Percentiles rank a stretch among this genome's conserved stretches.
Evolutionary conservation across 805 yeast genomes (phyloP).

Genomic region (Clavispora phyllophila): DNA sequence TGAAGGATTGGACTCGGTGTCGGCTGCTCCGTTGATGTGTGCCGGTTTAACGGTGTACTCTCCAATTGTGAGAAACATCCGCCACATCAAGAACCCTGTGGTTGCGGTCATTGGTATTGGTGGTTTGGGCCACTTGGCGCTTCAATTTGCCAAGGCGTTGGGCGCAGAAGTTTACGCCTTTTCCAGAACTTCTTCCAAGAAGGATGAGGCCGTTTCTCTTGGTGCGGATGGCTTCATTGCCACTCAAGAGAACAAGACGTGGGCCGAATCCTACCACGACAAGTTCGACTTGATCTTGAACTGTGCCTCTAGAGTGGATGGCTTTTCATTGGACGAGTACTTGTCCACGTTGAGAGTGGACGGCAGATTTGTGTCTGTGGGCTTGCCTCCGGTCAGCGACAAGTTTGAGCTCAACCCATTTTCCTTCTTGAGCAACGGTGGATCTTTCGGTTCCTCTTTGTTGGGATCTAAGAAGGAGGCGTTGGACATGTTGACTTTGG

Average conservation of each 20-base stretch:
- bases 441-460: conserved; percentile 52
- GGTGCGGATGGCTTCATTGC: conserved; percentile 55
- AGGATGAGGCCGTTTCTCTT: conserved; percentile 42
- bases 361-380: conserved; percentile 59
- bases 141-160: conserved; percentile 52
- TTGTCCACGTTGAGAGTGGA: conserved; percentile 49
- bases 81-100: conserved; percentile 16
- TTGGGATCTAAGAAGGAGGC: conserved; percentile 64
- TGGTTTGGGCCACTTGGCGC: conserved; percentile 54
- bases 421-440: conserved; percentile 46
- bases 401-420: conserved; percentile 44
- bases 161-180: conserved; percentile 58
- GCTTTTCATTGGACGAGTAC: conserved; percentile 45
- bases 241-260: conserved; percentile 44
- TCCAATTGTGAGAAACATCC: conserved; percentile 51
- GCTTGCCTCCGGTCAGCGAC: conserved; percentile 51
- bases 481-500: conserved; percentile 58
- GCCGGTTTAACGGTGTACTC: conserved; percentile 73
- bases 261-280: conserved; percentile 29
- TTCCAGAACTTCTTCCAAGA: conserved; percentile 47
- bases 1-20: conserved; percentile 41
- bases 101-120: conserved; percentile 61
- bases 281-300: conserved; percentile 49
- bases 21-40: conserved; percentile 71
- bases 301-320: conserved; percentile 48